Conservation (phyloP, 2,329 filamentous ascomycete genomes). For the Elsinoe australis region DNA sequence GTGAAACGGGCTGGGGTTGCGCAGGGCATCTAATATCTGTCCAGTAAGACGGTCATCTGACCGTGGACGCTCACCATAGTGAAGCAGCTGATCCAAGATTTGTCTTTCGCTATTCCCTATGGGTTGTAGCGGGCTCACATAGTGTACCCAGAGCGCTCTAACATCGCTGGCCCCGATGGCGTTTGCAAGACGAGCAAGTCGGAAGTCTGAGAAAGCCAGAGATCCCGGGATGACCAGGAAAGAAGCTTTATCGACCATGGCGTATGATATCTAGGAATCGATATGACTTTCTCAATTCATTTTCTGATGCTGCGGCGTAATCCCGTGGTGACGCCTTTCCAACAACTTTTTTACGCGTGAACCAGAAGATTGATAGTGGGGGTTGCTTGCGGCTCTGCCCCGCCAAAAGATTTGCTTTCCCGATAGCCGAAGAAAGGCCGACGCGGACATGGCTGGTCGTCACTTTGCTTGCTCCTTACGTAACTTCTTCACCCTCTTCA, state of each 20-base stretch:
- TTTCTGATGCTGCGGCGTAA: background rate
- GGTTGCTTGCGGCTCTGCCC: slow-evolving; percentile 2
- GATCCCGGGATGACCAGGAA: slow-evolving; percentile 45
- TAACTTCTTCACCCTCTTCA: background rate
- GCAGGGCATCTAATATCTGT: slow-evolving; percentile 39
- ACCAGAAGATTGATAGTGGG: background rate
- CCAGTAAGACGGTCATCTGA: slow-evolving; percentile 39
- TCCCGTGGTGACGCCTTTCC: no score
- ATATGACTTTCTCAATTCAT: background rate
- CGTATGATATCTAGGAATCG: background rate
- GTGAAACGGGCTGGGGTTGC: slow-evolving; percentile 42
- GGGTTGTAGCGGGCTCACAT: slow-evolving; percentile 39
- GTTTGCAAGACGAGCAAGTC: slow-evolving; percentile 39
- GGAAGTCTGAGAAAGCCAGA: slow-evolving; percentile 49
- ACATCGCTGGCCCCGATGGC: slow-evolving; percentile 41
- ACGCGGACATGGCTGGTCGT: no score
- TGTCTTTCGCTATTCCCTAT: slow-evolving; percentile 40
- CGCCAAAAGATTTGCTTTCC: slow-evolving; percentile 7
- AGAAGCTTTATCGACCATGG: slow-evolving; percentile 21
- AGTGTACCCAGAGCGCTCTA: slow-evolving; percentile 46
- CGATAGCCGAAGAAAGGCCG: background rate
- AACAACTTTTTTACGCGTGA: slow-evolving; percentile 1
- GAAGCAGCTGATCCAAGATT: slow-evolving; percentile 52
- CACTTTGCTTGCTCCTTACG: background rate
- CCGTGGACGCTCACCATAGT: slow-evolving; percentile 50